Evolutionary conservation across 1,284 basidiomycete genomes (phyloP).

Genomic region (Sphaerobolus stellatus): DNA sequence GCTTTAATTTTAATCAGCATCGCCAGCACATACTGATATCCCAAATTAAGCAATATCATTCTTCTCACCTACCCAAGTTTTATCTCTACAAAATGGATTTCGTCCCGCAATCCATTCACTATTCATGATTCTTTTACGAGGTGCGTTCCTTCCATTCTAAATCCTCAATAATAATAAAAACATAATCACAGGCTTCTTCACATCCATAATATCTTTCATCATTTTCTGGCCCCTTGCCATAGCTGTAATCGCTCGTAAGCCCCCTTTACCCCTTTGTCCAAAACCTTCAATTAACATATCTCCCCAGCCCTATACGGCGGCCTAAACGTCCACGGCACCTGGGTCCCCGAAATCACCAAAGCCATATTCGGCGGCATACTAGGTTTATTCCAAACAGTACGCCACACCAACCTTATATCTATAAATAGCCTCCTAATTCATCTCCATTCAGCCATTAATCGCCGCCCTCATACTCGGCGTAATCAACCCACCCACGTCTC

Average conservation of each 20-base stretch:
- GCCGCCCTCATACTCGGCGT: too few species aligned
- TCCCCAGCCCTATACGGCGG: constrained; percentile 9
- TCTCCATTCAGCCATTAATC: too few species aligned
- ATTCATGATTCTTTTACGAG: background rate
- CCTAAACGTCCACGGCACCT: constrained; percentile 5
- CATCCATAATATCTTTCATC: constrained; percentile 2
- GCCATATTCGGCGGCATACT: constrained; percentile 7
- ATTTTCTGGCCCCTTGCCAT: constrained; percentile 10
- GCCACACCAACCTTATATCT: too few species aligned
- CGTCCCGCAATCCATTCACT: background rate
- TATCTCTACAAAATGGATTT: background rate
- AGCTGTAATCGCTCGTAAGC: constrained; percentile 11
- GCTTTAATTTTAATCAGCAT: too few species aligned
- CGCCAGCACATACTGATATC: background rate
- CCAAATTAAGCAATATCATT: too few species aligned
- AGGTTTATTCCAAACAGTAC: constrained; percentile 3
- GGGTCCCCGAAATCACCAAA: constrained; percentile 10
- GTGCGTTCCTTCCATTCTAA: background rate
- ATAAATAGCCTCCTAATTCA: too few species aligned
- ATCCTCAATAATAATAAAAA: background rate
- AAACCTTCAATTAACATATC: background rate
- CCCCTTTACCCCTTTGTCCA: background rate
- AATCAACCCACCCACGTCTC: too few species aligned
- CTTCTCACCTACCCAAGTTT: too few species aligned
- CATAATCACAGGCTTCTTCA: background rate